A percentile compares a stretch with the other conserved stretches of the same genome.
These are phyloP conservation scores for Mediolabrus comicus DNA, from an alignment of 108 stramenopile species.

Conservation along the genomic window DNA sequence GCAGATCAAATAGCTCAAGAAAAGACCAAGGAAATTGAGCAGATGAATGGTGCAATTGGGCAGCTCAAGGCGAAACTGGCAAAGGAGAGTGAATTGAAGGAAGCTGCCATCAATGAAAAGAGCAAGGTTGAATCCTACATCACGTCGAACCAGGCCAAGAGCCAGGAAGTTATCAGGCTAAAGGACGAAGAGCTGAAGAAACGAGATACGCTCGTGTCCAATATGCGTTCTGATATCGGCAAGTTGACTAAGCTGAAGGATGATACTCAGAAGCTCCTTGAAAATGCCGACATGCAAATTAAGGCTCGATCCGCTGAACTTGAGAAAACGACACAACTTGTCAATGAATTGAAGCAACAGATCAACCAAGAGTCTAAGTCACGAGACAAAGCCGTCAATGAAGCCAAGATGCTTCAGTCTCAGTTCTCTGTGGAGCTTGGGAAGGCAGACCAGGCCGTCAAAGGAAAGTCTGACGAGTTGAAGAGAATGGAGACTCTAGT, in stretches of 20 bases:
- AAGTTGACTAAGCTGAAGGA: slow-evolving; percentile 28
- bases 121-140: slow-evolving; percentile 9
- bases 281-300: slow-evolving; percentile 14
- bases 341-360: slow-evolving; percentile 3
- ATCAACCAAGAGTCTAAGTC: slow-evolving; percentile 14
- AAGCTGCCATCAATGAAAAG: slow-evolving; percentile 9
- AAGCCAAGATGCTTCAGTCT: background rate
- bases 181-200: slow-evolving; percentile 19
- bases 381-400: slow-evolving; percentile 8
- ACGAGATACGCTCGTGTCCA: slow-evolving; percentile 15
- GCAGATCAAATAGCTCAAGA: background rate
- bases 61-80: slow-evolving; percentile 54
- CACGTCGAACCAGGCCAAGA: slow-evolving; percentile 12
- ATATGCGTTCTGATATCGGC: slow-evolving; percentile 19
- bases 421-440: background rate
- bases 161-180: slow-evolving; percentile 4
- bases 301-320: slow-evolving; percentile 12
- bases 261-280: slow-evolving; percentile 16
- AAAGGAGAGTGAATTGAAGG: slow-evolving; percentile 37
- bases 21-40: slow-evolving; percentile 23
- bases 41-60: slow-evolving; percentile 50
- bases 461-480: slow-evolving; percentile 8
- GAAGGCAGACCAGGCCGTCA: background rate
- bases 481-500: slow-evolving; percentile 3
- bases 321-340: background rate